Evolutionary conservation across 2,329 filamentous ascomycete species (phyloP).

Genomic region (Lachnellula occidentalis): DNA sequence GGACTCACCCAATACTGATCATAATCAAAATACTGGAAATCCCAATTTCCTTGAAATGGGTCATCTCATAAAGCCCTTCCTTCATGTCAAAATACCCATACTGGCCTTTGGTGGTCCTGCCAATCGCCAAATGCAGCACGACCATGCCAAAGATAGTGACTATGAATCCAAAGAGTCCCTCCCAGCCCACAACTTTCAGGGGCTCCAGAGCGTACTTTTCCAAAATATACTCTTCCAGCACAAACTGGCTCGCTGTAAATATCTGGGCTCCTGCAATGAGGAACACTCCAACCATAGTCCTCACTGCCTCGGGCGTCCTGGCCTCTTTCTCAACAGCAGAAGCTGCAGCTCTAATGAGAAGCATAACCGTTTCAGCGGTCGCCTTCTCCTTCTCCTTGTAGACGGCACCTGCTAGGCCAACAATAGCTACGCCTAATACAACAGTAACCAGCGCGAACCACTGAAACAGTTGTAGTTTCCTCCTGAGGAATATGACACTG

Average conservation of each 20-base stretch:
- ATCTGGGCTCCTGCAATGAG: slow-evolving; percentile 93
- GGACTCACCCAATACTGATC: slow-evolving; percentile 86
- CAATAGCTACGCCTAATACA: slow-evolving; percentile 79
- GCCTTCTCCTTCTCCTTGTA: slow-evolving; percentile 52
- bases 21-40: slow-evolving; percentile 85
- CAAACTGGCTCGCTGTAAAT: slow-evolving; percentile 95
- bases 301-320: slow-evolving; percentile 50
- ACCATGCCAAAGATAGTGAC: slow-evolving; percentile 77
- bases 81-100: slow-evolving; percentile 86
- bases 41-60: slow-evolving; percentile 62
- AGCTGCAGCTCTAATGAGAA: slow-evolving; percentile 36
- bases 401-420: slow-evolving; percentile 83
- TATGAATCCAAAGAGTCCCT: slow-evolving; percentile 83
- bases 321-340: slow-evolving; percentile 38
- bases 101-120: slow-evolving; percentile 65
- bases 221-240: slow-evolving; percentile 90
- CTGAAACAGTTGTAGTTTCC: slow-evolving; percentile 78
- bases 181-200: slow-evolving; percentile 90
- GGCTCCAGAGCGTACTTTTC: slow-evolving; percentile 68
- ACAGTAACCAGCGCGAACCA: slow-evolving; percentile 87
- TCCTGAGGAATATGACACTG: slow-evolving; percentile 82
- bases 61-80: slow-evolving; percentile 80
- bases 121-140: slow-evolving; percentile 71
- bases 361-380: slow-evolving; percentile 31
- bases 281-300: slow-evolving; percentile 75